Evolutionary conservation across 148 eudicot species (phyloP), one percentile per base, ranked within the genome.

Genomic region (Chenopodium quinoa): DNA sequence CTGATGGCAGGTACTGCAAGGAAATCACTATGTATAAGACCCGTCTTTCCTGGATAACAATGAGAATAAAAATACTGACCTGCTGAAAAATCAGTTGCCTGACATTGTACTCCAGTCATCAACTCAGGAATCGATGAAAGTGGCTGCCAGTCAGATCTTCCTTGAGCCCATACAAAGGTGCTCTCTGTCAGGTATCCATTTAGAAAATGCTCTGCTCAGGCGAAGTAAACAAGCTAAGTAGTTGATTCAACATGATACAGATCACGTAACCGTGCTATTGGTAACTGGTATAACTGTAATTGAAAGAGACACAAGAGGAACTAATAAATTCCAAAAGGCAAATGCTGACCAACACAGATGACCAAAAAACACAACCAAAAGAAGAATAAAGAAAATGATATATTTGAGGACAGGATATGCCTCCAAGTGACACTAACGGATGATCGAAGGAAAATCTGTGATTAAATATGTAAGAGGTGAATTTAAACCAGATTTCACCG

Each of bases 101-200:
- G 85, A 23, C 80, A 86, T 80, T 86, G 79, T 37, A 84, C 80
- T 77, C 82, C 86, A 81, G 83, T 83, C 87, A 86, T 81, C 73
- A 92, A 81, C 82, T 91, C 98, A 44, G 93, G 95, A 84, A 96
- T 78, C 11, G 89, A 86, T n/a, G 90, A 91, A 66, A 96, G 83
- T 5, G 94, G 93, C 86, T 90, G 94, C 99, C 99, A 96, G n/a
- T 96, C 98, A 29, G 85, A 84, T 85, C 89, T 87, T 83, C 98
- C 98, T 85, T 92, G 92, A 60, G 90, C 84, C 99, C 99, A 96
- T n/a, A 91, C 91, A 78, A 92, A 89, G 65, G 99, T 91, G 84
- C 79, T 90, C 80, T 86, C 90, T 31, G 85, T 46, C 73, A 96
- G 90, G 88, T 92, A 92, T 32, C 97, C 99, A 75, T 86, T 90